Evolutionary conservation across 2,329 filamentous ascomycete genomes (phyloP).

Genomic region (Fusarium irregulare): DNA sequence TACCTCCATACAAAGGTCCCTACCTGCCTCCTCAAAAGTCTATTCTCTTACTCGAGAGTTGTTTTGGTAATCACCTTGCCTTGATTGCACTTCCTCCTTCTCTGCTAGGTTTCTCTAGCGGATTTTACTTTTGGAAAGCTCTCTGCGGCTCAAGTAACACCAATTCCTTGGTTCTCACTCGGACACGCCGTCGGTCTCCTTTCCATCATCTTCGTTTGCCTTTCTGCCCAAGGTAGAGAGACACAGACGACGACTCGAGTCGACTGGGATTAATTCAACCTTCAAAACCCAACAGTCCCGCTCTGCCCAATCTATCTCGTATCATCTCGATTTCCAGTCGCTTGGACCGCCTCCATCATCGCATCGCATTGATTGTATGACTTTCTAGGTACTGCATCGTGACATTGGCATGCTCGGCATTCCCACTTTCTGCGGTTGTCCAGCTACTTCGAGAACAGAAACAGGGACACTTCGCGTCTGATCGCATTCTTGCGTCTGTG

Average conservation of each 20-base stretch:
- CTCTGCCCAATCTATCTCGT: slow-evolving; percentile 17
- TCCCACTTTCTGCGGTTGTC: slow-evolving; percentile 38
- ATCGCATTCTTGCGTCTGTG: slow-evolving; percentile 9
- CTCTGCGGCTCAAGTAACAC: slow-evolving; percentile 27
- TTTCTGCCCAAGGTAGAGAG: slow-evolving; percentile 10
- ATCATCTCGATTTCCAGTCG: slow-evolving; percentile 12
- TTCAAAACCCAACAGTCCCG: slow-evolving; percentile 16
- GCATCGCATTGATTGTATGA: slow-evolving; percentile 23
- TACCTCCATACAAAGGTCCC: neutral
- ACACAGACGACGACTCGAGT: slow-evolving; percentile 17
- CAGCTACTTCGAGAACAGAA: slow-evolving; percentile 19
- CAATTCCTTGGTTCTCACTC: slow-evolving; percentile 1
- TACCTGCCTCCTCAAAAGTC: slow-evolving; percentile 2
- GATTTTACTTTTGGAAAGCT: slow-evolving; percentile 26
- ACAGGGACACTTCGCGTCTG: slow-evolving; percentile 22
- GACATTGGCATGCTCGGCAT: slow-evolving; percentile 47
- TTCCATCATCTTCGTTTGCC: slow-evolving; percentile 5
- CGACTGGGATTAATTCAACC: slow-evolving; percentile 22
- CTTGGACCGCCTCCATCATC: slow-evolving; percentile 33
- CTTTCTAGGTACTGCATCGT: slow-evolving; percentile 34
- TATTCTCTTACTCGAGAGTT: neutral
- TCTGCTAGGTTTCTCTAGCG: neutral
- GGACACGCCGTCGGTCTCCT: slow-evolving; percentile 26
- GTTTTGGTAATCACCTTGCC: slow-evolving; percentile 1
- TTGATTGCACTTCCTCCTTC: slow-evolving; percentile 11